Percentiles rank a stretch among this genome's conserved stretches.
These are phyloP conservation scores for Alternaria rosae DNA, from an alignment of 2,329 filamentous ascomycete genomes.

Conservation along the genomic window DNA sequence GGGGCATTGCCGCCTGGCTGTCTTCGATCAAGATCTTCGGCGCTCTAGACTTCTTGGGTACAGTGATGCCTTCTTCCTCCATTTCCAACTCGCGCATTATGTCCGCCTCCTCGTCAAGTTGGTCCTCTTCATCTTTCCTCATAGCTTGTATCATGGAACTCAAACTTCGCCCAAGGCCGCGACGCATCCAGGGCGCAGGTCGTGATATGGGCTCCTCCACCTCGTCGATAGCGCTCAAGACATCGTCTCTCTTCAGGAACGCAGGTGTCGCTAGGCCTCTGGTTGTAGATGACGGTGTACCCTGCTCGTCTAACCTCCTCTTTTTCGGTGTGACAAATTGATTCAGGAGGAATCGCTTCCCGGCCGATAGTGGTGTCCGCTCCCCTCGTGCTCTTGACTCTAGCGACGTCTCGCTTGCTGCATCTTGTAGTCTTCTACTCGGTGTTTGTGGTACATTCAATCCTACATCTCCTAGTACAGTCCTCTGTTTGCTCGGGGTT, in stretches of 20 bases:
- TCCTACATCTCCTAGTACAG: conserved; percentile 38
- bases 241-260: conserved; percentile 67
- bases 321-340: conserved; percentile 68
- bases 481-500: conserved; percentile 49
- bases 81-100: conserved; percentile 74
- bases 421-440: conserved; percentile 40
- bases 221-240: conserved; percentile 65
- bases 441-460: conserved; percentile 50
- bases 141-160: conserved; percentile 77
- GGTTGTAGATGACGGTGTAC: conserved; percentile 44
- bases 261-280: conserved; percentile 70
- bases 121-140: conserved; percentile 61
- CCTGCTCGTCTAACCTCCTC: conserved; percentile 52
- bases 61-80: conserved; percentile 41
- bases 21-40: conserved; percentile 52
- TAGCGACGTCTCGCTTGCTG: conserved; percentile 36
- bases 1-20: conserved; percentile 54
- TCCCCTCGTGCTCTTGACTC: conserved; percentile 43
- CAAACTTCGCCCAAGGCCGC: conserved; percentile 68
- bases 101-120: conserved; percentile 75
- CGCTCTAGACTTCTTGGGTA: conserved; percentile 35
- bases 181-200: conserved; percentile 53
- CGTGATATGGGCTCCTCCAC: conserved; percentile 48
- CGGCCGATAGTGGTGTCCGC: conserved; percentile 60
- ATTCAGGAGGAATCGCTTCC: conserved; percentile 69